Base-by-base conservation (phyloP, 495 filamentous ascomycete species). In the Penicillium macrosclerotiorum region DNA sequence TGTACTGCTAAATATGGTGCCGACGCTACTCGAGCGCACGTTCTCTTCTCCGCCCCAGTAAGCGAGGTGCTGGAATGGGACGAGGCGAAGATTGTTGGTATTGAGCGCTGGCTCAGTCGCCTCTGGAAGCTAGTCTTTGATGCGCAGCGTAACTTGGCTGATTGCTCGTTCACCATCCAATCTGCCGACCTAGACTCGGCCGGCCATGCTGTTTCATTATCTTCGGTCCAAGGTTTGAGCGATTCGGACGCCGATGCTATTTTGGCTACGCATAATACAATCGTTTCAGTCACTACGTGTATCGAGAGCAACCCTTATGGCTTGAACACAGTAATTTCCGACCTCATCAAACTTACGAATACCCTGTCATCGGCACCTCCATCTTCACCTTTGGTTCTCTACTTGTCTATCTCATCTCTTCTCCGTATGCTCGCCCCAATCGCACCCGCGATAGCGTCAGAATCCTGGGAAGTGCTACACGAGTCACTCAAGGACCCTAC, bases 1-100 rank as follows among this genome's bases (percentile, higher is more conserved):
- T 88, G 86, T 49, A 86, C 90, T 31, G 58, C 70, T 0, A 80
- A 79, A 44, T 85, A 91, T 48, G 89, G 90, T 14, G 86, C 89
- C 0, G 90, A 95, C 59, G 84, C 86, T 1, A 93, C 86, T 3
- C 77, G 90, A 34, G 88, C 89, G 1, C 90, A 95, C 55, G 82
- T 95, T 38, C 74, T 95, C 9, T 95, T 95, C 69, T 84, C 88
- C 37, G 90, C 89, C 0, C 89, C 90, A 0, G 84, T 91, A 7
- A 81, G 74, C 48, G 90, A 93, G 41, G 78, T 92, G 0, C 72
- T 95, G 0, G 87, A 92, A 55, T 95, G 90, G 90, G 87, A 95
- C 43, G 88, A 88, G 44, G 68, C 73, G n/a, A 88, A 85, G 65
- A 90, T 95, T 46, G 71, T 81, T 7, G 90, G 90, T 4, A 77